These are phyloP conservation scores for Apophysomyces trapeziformis DNA, from an alignment of 371 early-diverging fungal species.

Conservation along the genomic window DNA sequence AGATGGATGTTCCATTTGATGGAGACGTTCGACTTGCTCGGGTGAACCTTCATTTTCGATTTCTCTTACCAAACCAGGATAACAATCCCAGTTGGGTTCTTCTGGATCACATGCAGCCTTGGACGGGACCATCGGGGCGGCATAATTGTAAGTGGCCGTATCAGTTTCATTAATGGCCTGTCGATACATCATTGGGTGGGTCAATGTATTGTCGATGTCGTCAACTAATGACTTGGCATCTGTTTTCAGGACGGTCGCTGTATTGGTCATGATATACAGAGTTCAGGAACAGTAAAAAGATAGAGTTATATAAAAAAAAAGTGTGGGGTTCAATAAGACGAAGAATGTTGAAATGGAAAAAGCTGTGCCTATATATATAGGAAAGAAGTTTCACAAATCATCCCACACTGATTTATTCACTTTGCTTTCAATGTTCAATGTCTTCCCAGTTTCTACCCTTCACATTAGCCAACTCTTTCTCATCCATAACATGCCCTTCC, in stretches of 20 bases:
- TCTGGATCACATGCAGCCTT: neutral
- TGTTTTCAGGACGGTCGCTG: neutral
- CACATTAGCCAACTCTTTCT: constrained; percentile 64
- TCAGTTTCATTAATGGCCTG: constrained; percentile 16
- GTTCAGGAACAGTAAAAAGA: neutral
- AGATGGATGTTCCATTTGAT: constrained; percentile 35
- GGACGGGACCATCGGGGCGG: neutral
- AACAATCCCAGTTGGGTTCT: constrained; percentile 45
- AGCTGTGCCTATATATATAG: neutral
- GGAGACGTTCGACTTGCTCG: constrained; percentile 44
- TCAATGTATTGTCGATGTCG: constrained; percentile 2
- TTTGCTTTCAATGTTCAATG: constrained; percentile 57
- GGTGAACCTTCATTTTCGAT: constrained; percentile 51
- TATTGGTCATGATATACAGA: neutral
- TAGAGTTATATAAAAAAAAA: neutral
- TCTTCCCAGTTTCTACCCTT: constrained; percentile 89
- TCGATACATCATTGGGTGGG: constrained; percentile 26
- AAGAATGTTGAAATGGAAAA: too few species aligned
- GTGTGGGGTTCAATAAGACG: too few species aligned
- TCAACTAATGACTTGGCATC: neutral
- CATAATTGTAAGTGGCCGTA: neutral
- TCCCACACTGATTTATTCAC: neutral
- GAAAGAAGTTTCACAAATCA: neutral
- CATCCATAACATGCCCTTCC: constrained; percentile 60
- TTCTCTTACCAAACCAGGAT: constrained; percentile 46